Conservation (phyloP, 208 protist species). For the Trypanosoma rangeli region DNA sequence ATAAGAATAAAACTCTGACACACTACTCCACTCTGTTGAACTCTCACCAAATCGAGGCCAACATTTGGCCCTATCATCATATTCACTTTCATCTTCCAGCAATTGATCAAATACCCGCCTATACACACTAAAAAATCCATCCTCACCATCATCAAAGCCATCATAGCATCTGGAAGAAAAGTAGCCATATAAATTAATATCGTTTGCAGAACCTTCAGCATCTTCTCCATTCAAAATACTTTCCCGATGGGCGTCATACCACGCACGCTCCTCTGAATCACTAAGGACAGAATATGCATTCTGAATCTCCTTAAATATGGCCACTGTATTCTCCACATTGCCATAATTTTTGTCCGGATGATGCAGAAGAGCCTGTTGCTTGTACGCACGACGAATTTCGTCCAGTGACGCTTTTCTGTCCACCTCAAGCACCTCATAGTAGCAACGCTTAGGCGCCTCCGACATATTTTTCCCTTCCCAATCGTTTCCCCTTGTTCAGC, state of each 20-base stretch:
- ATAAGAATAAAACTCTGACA: conserved; percentile 78
- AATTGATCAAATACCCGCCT: conserved; percentile 69
- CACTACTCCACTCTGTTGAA: conserved; percentile 45
- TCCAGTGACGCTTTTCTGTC: conserved; percentile 75
- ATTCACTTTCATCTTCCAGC: conserved; percentile 70
- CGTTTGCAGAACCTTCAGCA: conserved; percentile 47
- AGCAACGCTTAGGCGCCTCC: conserved; percentile 61
- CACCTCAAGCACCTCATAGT: conserved; percentile 88
- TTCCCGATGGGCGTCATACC: conserved; percentile 92
- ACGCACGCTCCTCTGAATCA: conserved; percentile 81
- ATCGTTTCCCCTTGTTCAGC: background rate
- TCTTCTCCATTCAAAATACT: conserved; percentile 73
- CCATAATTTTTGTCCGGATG: conserved; percentile 92
- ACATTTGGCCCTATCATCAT: conserved; percentile 45
- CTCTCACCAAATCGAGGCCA: conserved; percentile 83
- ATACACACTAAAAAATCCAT: conserved; percentile 85
- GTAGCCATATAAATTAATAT: conserved; percentile 82
- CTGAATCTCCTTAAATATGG: conserved; percentile 86
- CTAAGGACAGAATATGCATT: conserved; percentile 90
- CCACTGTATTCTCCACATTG: conserved; percentile 68
- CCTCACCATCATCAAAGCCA: conserved; percentile 71
- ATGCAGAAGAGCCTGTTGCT: conserved; percentile 80
- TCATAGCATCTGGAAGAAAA: conserved; percentile 84
- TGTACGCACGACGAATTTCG: conserved; percentile 86
- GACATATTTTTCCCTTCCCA: conserved; percentile 26